Percentiles rank a stretch among this genome's conserved stretches.
phyloP scores from a whole-genome alignment of 805 yeast genomes.

The Saturnispora galanensis region DNA sequence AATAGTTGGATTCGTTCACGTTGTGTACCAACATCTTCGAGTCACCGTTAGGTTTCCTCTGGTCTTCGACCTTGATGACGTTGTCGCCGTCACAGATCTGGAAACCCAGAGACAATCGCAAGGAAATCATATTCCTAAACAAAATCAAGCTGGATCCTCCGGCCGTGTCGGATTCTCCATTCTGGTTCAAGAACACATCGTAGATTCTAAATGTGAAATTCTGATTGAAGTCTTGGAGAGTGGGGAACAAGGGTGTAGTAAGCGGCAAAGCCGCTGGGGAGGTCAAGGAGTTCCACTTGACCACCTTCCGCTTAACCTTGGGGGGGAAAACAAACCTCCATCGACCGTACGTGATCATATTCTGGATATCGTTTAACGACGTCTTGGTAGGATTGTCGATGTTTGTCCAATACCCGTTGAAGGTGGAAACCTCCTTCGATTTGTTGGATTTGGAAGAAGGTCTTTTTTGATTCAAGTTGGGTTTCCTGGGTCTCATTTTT shows the following conservation, averaged over 20 bases:
- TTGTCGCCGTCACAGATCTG: slow-evolving; percentile 74
- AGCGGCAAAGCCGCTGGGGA: slow-evolving; percentile 91
- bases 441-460: neutral
- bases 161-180: slow-evolving; percentile 42
- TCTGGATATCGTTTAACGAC: slow-evolving; percentile 41
- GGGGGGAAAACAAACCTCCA: slow-evolving; percentile 90
- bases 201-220: slow-evolving; percentile 80
- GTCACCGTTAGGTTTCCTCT: slow-evolving; percentile 45
- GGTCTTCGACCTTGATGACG: slow-evolving; percentile 57
- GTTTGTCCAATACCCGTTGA: slow-evolving; percentile 45
- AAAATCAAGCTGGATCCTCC: slow-evolving; percentile 41
- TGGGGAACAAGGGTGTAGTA: slow-evolving; percentile 70
- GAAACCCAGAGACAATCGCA: slow-evolving; percentile 77
- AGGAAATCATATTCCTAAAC: slow-evolving; percentile 77
- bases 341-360: slow-evolving; percentile 59
- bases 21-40: slow-evolving; percentile 45
- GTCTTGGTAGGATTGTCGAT: slow-evolving; percentile 72
- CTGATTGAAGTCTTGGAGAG: slow-evolving; percentile 52
- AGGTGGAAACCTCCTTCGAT: slow-evolving; percentile 8
- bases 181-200: slow-evolving; percentile 56
- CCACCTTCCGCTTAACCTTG: slow-evolving; percentile 50
- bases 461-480: neutral
- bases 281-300: slow-evolving; percentile 88
- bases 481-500: neutral
- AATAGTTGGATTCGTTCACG: slow-evolving; percentile 35